Conservation (phyloP, 805 yeast species). For the Saccharomycopsis babjevae region DNA sequence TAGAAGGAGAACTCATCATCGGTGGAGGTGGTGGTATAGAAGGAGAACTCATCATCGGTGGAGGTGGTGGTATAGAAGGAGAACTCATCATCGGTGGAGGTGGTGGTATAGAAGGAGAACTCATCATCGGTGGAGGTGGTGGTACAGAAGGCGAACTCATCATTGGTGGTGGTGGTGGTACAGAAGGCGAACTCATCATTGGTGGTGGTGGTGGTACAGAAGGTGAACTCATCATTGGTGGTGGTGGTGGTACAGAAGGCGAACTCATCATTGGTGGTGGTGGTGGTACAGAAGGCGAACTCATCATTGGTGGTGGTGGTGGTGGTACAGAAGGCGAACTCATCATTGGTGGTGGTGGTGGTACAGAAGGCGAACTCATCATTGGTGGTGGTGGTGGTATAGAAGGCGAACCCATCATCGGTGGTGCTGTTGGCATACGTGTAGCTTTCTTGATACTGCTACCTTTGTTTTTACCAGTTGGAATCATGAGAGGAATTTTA, state of each 20-base stretch:
- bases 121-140: conserved; percentile 17
- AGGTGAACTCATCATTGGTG: conserved; percentile 17
- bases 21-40: conserved; percentile 5
- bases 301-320: conserved; percentile 17
- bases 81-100: conserved; percentile 21
- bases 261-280: conserved; percentile 13
- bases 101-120: conserved; percentile 16
- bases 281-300: conserved; percentile 16
- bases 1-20: no score
- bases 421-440: conserved; percentile 16
- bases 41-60: conserved; percentile 13
- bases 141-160: conserved; percentile 22
- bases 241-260: conserved; percentile 15
- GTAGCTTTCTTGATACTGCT: not conserved
- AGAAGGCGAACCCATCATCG: not conserved
- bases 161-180: conserved; percentile 27
- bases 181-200: conserved; percentile 13
- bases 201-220: conserved; percentile 14
- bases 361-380: not conserved
- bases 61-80: conserved; percentile 21
- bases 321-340: conserved; percentile 20
- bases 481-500: conserved; percentile 16
- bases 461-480: not conserved
- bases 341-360: conserved; percentile 12
- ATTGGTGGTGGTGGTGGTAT: conserved; percentile 18